Percentiles rank a stretch among this genome's conserved stretches.
Conservation (phyloP, 2,329 filamentous ascomycete genomes). For the Dactylellina leptospora region DNA sequence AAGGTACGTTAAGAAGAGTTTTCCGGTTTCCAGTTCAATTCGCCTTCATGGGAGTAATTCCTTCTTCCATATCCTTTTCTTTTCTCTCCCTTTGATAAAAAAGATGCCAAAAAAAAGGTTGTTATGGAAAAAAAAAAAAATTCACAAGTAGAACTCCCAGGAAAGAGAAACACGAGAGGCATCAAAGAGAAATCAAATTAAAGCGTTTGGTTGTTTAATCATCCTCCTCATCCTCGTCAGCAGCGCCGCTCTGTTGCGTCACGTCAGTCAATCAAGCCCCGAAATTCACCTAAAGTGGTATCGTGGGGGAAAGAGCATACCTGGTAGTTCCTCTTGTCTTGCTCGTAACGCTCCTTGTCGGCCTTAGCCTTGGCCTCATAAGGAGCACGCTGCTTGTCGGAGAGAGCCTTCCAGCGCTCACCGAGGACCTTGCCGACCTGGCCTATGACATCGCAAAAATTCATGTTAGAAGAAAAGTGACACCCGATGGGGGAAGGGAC, state of each 20-base stretch:
- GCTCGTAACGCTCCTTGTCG: slow-evolving; percentile 99
- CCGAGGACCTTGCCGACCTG: slow-evolving; percentile 98
- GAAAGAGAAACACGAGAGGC: neutral
- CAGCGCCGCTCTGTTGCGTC: too few species aligned
- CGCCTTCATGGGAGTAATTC: slow-evolving; percentile 7
- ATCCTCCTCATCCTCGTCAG: slow-evolving; percentile 57
- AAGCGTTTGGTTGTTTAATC: slow-evolving; percentile 53
- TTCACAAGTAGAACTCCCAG: too few species aligned
- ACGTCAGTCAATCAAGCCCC: too few species aligned
- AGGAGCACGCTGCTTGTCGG: slow-evolving; percentile 87
- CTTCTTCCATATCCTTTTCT: neutral
- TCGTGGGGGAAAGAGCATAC: slow-evolving; percentile 72
- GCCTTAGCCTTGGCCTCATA: slow-evolving; percentile 96
- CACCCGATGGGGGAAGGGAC: slow-evolving; percentile 1
- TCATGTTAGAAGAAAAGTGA: slow-evolving; percentile 16
- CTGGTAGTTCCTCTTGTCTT: slow-evolving; percentile 94
- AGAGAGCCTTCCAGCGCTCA: slow-evolving; percentile 97
- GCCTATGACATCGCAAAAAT: slow-evolving; percentile 61
- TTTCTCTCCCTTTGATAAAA: slow-evolving; percentile 26
- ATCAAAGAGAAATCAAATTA: slow-evolving; percentile 25
- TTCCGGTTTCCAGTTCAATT: too few species aligned
- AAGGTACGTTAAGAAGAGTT: slow-evolving; percentile 1
- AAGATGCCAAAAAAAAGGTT: slow-evolving; percentile 33
- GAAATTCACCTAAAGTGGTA: too few species aligned
- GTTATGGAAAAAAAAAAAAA: slow-evolving; percentile 40